Percentiles rank a stretch among this genome's conserved stretches.
Evolutionary conservation across 768 basidiomycete species (phyloP).

Genomic region (Phaeotremella skinneri): DNA sequence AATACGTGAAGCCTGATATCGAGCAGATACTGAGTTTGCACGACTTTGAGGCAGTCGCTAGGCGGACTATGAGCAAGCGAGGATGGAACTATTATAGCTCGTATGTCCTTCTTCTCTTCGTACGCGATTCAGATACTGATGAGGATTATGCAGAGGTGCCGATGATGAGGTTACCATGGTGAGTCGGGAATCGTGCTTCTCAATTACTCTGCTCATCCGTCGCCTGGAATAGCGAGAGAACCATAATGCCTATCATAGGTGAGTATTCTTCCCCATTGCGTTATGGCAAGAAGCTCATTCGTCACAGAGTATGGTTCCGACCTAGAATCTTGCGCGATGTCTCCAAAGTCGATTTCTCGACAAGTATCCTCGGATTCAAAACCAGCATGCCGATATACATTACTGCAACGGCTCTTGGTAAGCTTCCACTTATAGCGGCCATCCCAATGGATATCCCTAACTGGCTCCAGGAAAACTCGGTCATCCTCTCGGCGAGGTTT

Average conservation of each 20-base stretch:
- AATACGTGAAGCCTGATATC: slow-evolving; percentile 39
- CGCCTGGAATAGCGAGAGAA: slow-evolving; percentile 65
- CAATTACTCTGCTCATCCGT: slow-evolving; percentile 11
- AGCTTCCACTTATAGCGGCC: neutral
- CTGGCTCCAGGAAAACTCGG: slow-evolving; percentile 65
- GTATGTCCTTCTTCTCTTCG: slow-evolving; percentile 1
- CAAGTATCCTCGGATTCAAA: slow-evolving; percentile 72
- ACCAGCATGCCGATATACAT: slow-evolving; percentile 79
- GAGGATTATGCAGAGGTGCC: slow-evolving; percentile 56
- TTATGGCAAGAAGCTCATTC: slow-evolving; percentile 22
- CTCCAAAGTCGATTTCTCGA: slow-evolving; percentile 75
- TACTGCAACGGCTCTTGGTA: slow-evolving; percentile 53
- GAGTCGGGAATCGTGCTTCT: slow-evolving; percentile 40
- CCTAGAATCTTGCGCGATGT: slow-evolving; percentile 84
- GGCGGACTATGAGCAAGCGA: slow-evolving; percentile 67
- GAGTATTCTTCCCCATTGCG: slow-evolving; percentile 19
- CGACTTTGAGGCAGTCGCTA: slow-evolving; percentile 83
- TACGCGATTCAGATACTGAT: neutral
- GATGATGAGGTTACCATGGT: slow-evolving; percentile 76
- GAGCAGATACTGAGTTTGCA: slow-evolving; percentile 66
- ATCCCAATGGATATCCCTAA: neutral
- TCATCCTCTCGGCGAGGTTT: slow-evolving; percentile 91
- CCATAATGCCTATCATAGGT: slow-evolving; percentile 87
- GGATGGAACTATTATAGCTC: slow-evolving; percentile 83
- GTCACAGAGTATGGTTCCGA: slow-evolving; percentile 80